Evolutionary conservation across 139 green algal species (phyloP), one percentile per base, ranked within the genome.

Genomic region (Zygnema cylindricum): DNA sequence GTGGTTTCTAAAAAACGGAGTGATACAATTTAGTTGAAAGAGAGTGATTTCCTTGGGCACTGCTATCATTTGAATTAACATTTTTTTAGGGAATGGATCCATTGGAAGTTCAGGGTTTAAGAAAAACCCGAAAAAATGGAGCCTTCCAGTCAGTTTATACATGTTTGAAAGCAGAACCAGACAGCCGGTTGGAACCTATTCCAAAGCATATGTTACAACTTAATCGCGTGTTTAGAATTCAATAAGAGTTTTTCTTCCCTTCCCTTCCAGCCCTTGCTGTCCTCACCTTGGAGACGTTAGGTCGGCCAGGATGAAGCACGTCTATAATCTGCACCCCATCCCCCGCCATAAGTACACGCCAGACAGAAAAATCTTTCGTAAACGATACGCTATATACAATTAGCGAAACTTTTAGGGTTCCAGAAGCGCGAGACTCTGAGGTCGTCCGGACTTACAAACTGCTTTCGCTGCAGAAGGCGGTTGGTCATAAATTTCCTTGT

Each of bases 401-500:
- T 78, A 71, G 23, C 3, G 79, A 49, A 0, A 38, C 39, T 54
- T 36, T 36, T 36, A 16, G 71, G 25, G 0, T 69, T 25, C 23
- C 16, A 21, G 25, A 78, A 38, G 71, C 16, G 16, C 38, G 25
- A 16, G 25, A 57, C 11, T 36, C 7, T 1, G 11, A 73, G 71
- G n/a, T n/a, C n/a, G n/a, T n/a, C n/a, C n/a, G 76, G 32, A 94
- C 95, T 95, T 85, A 98, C 97, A 84, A 99, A 99, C 93, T 99
- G 97, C 87, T 94, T 93, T 32, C 97, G 88, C 69, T 91, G 76
- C 43, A 99, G 94, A 79, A 99, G 95, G 49, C 94, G 89, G 94
- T 99, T 99, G 32, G 94, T 98, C 94, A 98, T 97, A 85, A 98
- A 98, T 95, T 99, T 99, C 81, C 96, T 93, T 63, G 96, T 98